Base-by-base conservation (phyloP, 495 filamentous ascomycete species). In the Oleoguttula mirabilis region DNA sequence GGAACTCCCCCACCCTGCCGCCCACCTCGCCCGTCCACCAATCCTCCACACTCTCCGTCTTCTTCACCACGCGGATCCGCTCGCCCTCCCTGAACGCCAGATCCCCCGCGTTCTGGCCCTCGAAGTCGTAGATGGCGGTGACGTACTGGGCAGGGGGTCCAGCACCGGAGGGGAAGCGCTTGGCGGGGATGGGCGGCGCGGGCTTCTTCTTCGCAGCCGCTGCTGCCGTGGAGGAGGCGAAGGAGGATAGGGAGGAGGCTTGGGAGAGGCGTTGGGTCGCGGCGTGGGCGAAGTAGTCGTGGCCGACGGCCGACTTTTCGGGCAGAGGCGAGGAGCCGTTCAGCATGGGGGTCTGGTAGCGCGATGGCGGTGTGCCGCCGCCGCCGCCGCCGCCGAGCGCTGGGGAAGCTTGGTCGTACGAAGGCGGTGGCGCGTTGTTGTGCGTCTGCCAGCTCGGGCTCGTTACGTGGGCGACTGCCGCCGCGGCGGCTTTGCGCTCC, bases 1-100 rank as follows among this genome's bases (percentile, higher is more conserved):
- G 88, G 60, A 95, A 96, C 51, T 64, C 78, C 8, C 88, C 88
- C 56, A 70, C 71, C 17, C 63, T 57, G 2, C 88, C 90, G 36
- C 69, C 63, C 21, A 94, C 39, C 61, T 95, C 87, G 14, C 88
- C 88, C 41, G 85, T 77, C 88, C 88, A 96, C 88, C 88, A 96
- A 55, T 94, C 88, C 60, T 94, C 83, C 21, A 75, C 79, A 41
- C 81, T 90, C 15, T 73, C 74, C 2, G 88, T 95, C 67, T 79
- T 84, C 66, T 81, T 82, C 15, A 90, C 57, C 2, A 96, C 78
- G 39, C 71, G 76, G 51, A 96, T 95, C 48, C 73, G 71, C 49
- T 94, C 88, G 0, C 88, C 88, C 60, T 92, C 81, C 8, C 64
- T 67, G 60, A 96, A 95, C 10, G 69, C 71, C 35, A 96, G 59